phyloP scores from a whole-genome alignment of 495 filamentous ascomycete species.

The Schizothecium vesticola region DNA sequence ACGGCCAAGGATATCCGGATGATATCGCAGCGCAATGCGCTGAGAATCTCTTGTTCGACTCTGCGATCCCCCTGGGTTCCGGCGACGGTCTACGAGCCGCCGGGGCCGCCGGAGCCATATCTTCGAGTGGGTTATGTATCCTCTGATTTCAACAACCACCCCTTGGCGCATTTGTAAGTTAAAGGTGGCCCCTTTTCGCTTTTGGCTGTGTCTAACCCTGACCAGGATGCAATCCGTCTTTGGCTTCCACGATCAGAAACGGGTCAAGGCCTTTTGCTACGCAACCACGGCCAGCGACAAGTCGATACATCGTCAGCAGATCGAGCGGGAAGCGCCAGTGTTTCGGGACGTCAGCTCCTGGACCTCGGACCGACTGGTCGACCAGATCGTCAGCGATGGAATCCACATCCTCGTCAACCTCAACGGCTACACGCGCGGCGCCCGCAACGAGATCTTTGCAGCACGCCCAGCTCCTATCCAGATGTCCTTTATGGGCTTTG shows the following conservation, averaged over 20 bases:
- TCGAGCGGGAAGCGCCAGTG: constrained; percentile 87
- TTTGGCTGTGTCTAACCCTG: background rate
- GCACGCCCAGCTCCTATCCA: constrained; percentile 92
- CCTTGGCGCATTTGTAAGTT: constrained; percentile 74
- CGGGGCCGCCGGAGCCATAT: constrained; percentile 71
- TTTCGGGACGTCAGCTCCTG: constrained; percentile 87
- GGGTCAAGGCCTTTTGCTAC: constrained; percentile 86
- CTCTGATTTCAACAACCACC: constrained; percentile 99
- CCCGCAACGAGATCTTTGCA: constrained; percentile 96
- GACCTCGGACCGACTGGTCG: constrained; percentile 78
- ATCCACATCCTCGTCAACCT: constrained; percentile 97
- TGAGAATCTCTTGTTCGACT: constrained; percentile 87
- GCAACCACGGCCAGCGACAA: constrained; percentile 92
- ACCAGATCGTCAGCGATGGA: constrained; percentile 84
- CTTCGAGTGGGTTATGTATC: constrained; percentile 94
- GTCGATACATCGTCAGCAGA: constrained; percentile 87
- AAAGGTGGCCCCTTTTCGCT: background rate
- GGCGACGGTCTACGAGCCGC: constrained; percentile 71
- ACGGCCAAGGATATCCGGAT: constrained; percentile 89
- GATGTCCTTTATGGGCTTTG: constrained; percentile 99
- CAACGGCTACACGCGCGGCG: constrained; percentile 94
- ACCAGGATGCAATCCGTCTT: constrained; percentile 94
- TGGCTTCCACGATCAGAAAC: constrained; percentile 70
- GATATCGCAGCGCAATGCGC: constrained; percentile 92
- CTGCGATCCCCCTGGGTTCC: constrained; percentile 84